These are phyloP conservation scores for Aristolochia contorta DNA, from an alignment of 164 flowering plant species.

Conservation along the genomic window DNA sequence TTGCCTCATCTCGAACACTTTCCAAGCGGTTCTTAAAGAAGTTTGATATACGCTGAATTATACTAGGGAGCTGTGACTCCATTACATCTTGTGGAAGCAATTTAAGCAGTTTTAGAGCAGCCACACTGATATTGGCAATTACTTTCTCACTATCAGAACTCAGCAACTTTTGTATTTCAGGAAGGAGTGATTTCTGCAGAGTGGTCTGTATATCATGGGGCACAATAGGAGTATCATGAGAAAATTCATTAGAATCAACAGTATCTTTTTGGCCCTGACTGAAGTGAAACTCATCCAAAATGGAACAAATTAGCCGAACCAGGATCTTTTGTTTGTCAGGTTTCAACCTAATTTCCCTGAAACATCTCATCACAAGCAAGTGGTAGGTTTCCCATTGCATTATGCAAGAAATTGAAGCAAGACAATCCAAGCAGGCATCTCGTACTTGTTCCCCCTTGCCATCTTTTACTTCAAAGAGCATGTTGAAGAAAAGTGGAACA, in stretches of 20 bases:
- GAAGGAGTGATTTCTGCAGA: conserved; percentile 52
- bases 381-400: conserved; percentile 74
- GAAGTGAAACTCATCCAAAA: conserved; percentile 70
- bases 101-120: conserved; percentile 68
- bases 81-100: conserved; percentile 61
- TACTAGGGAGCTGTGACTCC: conserved; percentile 71
- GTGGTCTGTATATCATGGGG: conserved; percentile 36
- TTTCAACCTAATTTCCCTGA: conserved; percentile 46
- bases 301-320: conserved; percentile 55
- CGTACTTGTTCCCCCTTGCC: conserved; percentile 71
- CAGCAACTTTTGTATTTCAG: conserved; percentile 62
- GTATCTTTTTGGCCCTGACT: conserved; percentile 13
- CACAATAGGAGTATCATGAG: background rate
- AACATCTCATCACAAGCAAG: conserved; percentile 54
- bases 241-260: background rate
- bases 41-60: conserved; percentile 67
- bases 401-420: conserved; percentile 63
- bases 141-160: conserved; percentile 47
- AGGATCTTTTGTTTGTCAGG: conserved; percentile 58
- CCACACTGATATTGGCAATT: conserved; percentile 58
- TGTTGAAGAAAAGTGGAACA: conserved; percentile 72
- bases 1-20: conserved; percentile 84
- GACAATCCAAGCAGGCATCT: conserved; percentile 65
- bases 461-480: conserved; percentile 57
- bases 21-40: conserved; percentile 65